phyloP scores from a whole-genome alignment of 441 rosid species.

The Gossypium schwendimanii region DNA sequence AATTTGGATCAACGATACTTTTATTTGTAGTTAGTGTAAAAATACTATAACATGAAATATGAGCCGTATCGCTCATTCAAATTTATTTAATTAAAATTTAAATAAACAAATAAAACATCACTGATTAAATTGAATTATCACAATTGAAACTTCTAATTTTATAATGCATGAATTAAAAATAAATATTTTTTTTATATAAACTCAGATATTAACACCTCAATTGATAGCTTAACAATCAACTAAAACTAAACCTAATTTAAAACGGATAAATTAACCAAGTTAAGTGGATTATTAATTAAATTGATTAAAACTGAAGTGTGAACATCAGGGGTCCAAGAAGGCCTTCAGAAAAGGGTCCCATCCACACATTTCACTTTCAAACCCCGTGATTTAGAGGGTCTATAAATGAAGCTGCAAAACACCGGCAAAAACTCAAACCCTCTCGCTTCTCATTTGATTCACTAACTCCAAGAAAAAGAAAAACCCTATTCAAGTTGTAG shows the following conservation, averaged over 20 bases:
- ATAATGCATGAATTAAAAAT: no score
- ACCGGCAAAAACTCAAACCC: constrained; percentile 11
- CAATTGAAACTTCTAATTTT: no score
- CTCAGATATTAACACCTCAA: no score
- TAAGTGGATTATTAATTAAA: not conserved
- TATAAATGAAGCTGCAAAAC: constrained; percentile 46
- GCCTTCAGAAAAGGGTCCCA: constrained; percentile 16
- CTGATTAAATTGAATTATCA: no score
- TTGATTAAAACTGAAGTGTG: not conserved
- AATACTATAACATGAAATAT: no score
- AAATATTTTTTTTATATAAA: no score
- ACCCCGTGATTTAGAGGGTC: constrained; percentile 20
- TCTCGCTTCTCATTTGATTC: not conserved
- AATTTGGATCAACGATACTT: no score
- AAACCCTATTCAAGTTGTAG: not conserved
- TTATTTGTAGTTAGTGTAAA: no score
- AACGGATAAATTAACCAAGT: not conserved
- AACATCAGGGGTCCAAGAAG: not conserved
- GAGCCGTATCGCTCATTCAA: no score
- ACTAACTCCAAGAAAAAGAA: not conserved
- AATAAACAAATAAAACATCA: no score
- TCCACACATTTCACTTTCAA: not conserved
- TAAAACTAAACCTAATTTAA: not conserved
- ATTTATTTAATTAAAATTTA: no score
- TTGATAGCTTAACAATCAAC: no score